A percentile compares a stretch with the other conserved stretches of the same genome.
Conservation (phyloP, 1,284 basidiomycete species). For the Cutaneotrichosporon spelunceum region DNA sequence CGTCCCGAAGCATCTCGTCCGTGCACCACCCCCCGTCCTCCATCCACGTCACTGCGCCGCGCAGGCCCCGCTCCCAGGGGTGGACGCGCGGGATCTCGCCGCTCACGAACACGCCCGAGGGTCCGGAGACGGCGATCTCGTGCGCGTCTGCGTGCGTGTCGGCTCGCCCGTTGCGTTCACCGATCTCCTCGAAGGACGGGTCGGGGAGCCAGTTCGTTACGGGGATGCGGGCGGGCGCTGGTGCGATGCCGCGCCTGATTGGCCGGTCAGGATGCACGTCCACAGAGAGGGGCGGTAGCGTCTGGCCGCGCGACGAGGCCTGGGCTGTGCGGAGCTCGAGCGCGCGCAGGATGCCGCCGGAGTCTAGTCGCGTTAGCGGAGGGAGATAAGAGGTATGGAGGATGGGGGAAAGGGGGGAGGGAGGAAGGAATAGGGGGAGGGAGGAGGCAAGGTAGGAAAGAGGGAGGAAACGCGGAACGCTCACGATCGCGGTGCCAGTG, state of each 20-base stretch:
- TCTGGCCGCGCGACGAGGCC: slow-evolving; percentile 1
- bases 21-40: slow-evolving; percentile 57
- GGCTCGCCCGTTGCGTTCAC: slow-evolving; percentile 58
- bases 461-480: slow-evolving; percentile 3
- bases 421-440: too few relatives aligned
- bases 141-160: slow-evolving; percentile 64
- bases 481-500: slow-evolving; percentile 75
- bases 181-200: slow-evolving; percentile 67
- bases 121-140: slow-evolving; percentile 65
- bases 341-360: slow-evolving; percentile 60
- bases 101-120: slow-evolving; percentile 66
- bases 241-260: slow-evolving; percentile 66
- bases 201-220: slow-evolving; percentile 63
- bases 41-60: slow-evolving; percentile 66
- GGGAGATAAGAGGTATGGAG: too few relatives aligned
- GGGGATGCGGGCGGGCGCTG: slow-evolving; percentile 59
- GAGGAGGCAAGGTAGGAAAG: too few relatives aligned
- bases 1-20: slow-evolving; percentile 74
- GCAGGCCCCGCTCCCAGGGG: slow-evolving; percentile 64
- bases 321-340: slow-evolving; percentile 53
- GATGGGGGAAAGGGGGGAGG: too few relatives aligned
- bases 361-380: too few relatives aligned
- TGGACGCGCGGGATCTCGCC: slow-evolving; percentile 72
- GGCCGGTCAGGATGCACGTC: slow-evolving; percentile 75
- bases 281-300: slow-evolving; percentile 55